Evolutionary conservation across 345 rosid species (phyloP), one percentile per base, ranked within the genome.

Genomic region (Eucalyptus curtisii): DNA sequence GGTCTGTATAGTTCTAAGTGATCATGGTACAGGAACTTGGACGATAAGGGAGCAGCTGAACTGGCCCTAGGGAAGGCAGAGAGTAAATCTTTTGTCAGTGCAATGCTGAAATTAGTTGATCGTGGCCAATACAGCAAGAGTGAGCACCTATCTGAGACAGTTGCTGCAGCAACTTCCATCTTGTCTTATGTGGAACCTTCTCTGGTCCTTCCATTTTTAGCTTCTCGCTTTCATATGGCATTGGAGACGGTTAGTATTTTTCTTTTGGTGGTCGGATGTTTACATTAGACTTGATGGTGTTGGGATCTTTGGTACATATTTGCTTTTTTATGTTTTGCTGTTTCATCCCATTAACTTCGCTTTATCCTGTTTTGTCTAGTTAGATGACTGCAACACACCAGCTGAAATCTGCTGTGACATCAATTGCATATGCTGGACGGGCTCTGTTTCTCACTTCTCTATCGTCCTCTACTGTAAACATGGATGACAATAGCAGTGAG

Each of bases 311-410:
- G 89, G 27, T 90, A 66, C 27, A 45, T 53, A 53, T 89, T 47
- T 64, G 27, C 31, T 49, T 44, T 17, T 49, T 89, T 87, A 89
- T 64, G 49, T 49, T 89, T 44, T 44, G 30, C 33, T 91, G 82
- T 87, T 86, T 85, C 89, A 57, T 89, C 90, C 66, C 47, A 81
- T 93, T 91, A 93, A 93, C 95, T 90, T 86, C 89, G 79, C 86
- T 91, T 90, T 84, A 88, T 64, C 91, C 86, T 92, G 89, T 87
- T 94, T 95, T 95, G 87, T 93, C 94, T 95, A 93, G 93, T 92
- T 94, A 98, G 99, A 96, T 94, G 93, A 98, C 99, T 90, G 99
- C 99, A 94, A 98, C 98, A 87, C 99, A 98, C 94, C 99, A 98
- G 93, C 93, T 98, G 95, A 98, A 96, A 94, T 95, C 98, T 88